Evolutionary conservation across 2,329 filamentous ascomycete genomes (phyloP).

Genomic region (Magnaporthiopsis rhizophila): DNA sequence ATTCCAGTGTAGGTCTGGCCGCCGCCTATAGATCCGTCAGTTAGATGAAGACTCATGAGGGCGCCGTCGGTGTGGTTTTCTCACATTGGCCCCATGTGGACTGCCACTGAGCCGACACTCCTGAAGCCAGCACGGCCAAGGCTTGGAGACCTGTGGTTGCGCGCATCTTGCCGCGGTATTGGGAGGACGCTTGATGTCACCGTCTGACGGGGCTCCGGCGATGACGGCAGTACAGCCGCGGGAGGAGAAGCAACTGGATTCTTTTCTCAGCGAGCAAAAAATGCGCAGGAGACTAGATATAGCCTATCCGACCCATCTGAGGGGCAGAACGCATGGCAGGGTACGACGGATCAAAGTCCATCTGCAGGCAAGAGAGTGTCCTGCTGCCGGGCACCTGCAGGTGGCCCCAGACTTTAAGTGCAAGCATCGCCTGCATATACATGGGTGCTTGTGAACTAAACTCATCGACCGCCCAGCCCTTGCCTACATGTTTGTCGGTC

Average conservation of each 20-base stretch:
- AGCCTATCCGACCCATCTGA: too few relatives aligned
- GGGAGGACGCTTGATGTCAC: background rate
- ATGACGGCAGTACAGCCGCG: background rate
- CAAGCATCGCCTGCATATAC: too few relatives aligned
- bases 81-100: conserved; percentile 5
- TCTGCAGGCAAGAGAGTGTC: too few relatives aligned
- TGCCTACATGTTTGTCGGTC: too few relatives aligned
- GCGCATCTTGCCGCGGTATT: background rate
- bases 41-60: background rate
- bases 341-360: background rate
- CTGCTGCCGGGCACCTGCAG: too few relatives aligned
- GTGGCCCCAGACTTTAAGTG: background rate
- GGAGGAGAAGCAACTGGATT: background rate
- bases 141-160: background rate
- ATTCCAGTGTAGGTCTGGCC: background rate
- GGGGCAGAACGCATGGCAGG: too few relatives aligned
- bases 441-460: too few relatives aligned
- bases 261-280: background rate
- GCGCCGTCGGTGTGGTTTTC: background rate
- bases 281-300: background rate
- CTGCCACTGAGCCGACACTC: background rate
- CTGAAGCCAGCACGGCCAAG: background rate
- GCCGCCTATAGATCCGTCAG: background rate
- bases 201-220: background rate
- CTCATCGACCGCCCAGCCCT: too few relatives aligned